Evolutionary conservation across 2,329 filamentous ascomycete species (phyloP).

Genomic region (Cercospora sp.): DNA sequence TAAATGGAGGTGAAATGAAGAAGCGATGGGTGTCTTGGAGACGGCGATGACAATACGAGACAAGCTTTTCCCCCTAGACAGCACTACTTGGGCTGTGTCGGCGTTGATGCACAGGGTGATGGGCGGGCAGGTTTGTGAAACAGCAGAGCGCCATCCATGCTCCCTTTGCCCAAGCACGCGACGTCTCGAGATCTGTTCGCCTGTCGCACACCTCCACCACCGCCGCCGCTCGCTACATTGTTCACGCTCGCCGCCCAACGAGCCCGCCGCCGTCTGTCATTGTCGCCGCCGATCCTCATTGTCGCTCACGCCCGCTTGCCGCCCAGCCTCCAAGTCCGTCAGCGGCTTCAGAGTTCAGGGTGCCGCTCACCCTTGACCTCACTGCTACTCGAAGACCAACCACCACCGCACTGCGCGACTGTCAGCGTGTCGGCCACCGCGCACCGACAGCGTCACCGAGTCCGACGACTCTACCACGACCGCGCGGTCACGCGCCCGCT

Average conservation of each 20-base stretch:
- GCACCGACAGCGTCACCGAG: not conserved
- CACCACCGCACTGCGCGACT: not conserved
- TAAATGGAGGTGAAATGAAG: not conserved
- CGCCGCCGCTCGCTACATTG: not conserved
- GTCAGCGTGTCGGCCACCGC: conserved; percentile 2
- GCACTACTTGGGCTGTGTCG: not conserved
- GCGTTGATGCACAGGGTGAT: not conserved
- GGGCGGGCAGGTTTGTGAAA: not conserved
- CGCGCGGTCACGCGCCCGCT: conserved; percentile 7
- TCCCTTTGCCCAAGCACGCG: not conserved
- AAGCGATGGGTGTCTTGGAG: not conserved
- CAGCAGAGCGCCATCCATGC: not conserved
- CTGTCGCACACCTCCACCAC: not conserved
- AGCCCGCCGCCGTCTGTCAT: not conserved
- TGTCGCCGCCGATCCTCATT: conserved; percentile 1
- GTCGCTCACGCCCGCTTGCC: not conserved
- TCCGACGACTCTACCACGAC: not conserved
- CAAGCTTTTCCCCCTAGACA: not conserved
- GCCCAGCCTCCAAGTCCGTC: not conserved
- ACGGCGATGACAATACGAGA: not conserved
- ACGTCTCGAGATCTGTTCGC: conserved; percentile 7
- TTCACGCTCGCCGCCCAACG: not conserved
- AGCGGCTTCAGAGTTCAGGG: conserved; percentile 13
- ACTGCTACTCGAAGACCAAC: not conserved
- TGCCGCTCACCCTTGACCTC: conserved; percentile 10